These are phyloP conservation scores for Heliamphora pulchella DNA, from an alignment of 179 eudicot species.

Conservation along the genomic window DNA sequence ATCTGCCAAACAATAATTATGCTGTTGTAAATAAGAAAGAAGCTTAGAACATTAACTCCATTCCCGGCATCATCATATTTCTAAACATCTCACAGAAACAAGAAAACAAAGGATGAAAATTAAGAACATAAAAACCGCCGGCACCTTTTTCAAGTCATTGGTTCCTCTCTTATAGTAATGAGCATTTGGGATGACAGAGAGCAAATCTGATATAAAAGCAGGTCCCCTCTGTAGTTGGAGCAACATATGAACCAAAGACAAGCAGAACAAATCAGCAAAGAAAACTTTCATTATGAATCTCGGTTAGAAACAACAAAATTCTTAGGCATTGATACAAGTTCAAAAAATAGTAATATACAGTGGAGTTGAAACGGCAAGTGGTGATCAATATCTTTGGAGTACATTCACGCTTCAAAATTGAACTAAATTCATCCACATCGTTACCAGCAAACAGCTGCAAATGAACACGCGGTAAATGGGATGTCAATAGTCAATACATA, in stretches of 20 bases:
- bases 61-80: too few relatives aligned
- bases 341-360: slow-evolving; percentile 22
- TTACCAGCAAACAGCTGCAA: slow-evolving; percentile 82
- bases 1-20: slow-evolving; percentile 38
- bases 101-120: neutral
- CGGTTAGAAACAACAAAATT: neutral
- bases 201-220: slow-evolving; percentile 65
- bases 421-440: slow-evolving; percentile 80
- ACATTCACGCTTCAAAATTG: slow-evolving; percentile 43
- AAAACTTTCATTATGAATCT: neutral
- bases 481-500: neutral
- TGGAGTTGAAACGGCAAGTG: slow-evolving; percentile 76
- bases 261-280: slow-evolving; percentile 10
- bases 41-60: slow-evolving; percentile 13
- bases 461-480: neutral
- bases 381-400: slow-evolving; percentile 80
- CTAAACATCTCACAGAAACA: neutral
- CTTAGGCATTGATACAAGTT: neutral
- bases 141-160: slow-evolving; percentile 86
- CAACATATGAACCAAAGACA: slow-evolving; percentile 9
- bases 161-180: slow-evolving; percentile 87
- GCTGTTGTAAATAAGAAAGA: neutral
- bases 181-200: slow-evolving; percentile 79
- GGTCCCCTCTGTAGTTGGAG: slow-evolving; percentile 70
- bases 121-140: neutral